Conservation (phyloP, 306 rosid genomes). For the Cercis canadensis region DNA sequence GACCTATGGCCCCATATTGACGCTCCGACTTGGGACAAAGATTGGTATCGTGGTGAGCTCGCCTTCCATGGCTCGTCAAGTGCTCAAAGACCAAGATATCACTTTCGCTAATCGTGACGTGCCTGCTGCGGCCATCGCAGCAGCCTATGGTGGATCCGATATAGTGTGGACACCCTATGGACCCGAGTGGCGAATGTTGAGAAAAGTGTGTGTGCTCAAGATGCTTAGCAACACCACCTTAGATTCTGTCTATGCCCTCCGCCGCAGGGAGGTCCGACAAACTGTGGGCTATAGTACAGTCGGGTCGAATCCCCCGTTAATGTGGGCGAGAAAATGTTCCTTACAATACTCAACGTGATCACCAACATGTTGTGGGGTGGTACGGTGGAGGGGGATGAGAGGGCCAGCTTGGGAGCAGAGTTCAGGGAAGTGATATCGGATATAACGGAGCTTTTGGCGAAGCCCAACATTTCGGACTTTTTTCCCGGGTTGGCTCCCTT, state of each 20-base stretch:
- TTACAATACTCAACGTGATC: slow-evolving; percentile 66
- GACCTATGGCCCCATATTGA: slow-evolving; percentile 52
- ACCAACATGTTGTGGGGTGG: slow-evolving; percentile 83
- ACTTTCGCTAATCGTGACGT: slow-evolving; percentile 85
- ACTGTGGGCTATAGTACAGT: slow-evolving; percentile 31
- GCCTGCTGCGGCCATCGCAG: slow-evolving; percentile 43
- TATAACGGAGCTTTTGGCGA: slow-evolving; percentile 50
- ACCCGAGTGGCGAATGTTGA: slow-evolving; percentile 79
- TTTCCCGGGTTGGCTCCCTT: slow-evolving; percentile 73
- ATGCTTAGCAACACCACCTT: slow-evolving; percentile 66
- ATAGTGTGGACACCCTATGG: slow-evolving; percentile 78
- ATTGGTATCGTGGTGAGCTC: slow-evolving; percentile 53
- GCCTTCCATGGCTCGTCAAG: slow-evolving; percentile 56
- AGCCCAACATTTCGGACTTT: slow-evolving; percentile 77
- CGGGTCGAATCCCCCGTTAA: slow-evolving; percentile 57
- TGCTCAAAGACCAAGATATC: slow-evolving; percentile 66
- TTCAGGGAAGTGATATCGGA: slow-evolving; percentile 59
- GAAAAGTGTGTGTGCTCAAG: slow-evolving; percentile 66
- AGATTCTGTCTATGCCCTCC: slow-evolving; percentile 65
- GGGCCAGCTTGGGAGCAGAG: slow-evolving; percentile 55
- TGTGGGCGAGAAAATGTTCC: slow-evolving; percentile 61
- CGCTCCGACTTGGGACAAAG: slow-evolving; percentile 50
- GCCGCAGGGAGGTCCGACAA: slow-evolving; percentile 59
- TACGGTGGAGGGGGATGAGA: slow-evolving; percentile 60
- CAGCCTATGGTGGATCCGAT: slow-evolving; percentile 59